Evolutionary conservation across 2,329 filamentous ascomycete species (phyloP), one percentile per base, ranked within the genome.

Genomic region (Falciphora oryzae): DNA sequence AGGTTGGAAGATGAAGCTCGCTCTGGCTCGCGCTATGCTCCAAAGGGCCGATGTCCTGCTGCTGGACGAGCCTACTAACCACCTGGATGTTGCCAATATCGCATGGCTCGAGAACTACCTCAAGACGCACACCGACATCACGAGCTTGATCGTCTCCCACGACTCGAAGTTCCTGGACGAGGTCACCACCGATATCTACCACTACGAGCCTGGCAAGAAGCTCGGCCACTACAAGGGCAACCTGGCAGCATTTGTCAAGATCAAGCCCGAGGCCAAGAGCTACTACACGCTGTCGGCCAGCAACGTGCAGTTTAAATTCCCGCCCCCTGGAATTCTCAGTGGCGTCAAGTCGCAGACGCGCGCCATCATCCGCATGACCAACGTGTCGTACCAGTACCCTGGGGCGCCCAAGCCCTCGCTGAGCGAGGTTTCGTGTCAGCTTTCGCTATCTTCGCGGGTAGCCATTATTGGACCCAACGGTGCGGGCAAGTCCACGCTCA

Each of bases 1-100:
- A 79, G 95, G 95, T 75, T 99, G 95, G 95, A 98, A 98, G 86
- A 99, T 99, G 95, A 99, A 99, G 87, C 82, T 99, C 67, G 95
- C 95, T 69, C 80, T 99, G 76, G 95, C 95, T 63, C 88, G 95
- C 72, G 95, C 95, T 68, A 98, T 99, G 93, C 85, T 99, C 73
- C 91, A 95, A 83, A 91, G 89, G 74, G 94, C 95, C n/a, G 95
- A 99, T 75, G 93, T 99, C 62, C 85, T 99, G 65, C 83, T 99
- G 63, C 87, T 99, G 65, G 95, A 99, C 84, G 95, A 99, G 85
- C 95, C 95, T 77, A 99, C 95, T 72, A 99, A 99, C 82, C 95
- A 99, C 79, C 83, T 99, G 75, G 95, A 99, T 76, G 93, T 98
- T 71, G 88, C 88, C 73, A 98, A 98, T 77, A 93, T 99, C 71